Evolutionary conservation across 208 protist species (phyloP).

Genomic region (Trichomonas tenax): DNA sequence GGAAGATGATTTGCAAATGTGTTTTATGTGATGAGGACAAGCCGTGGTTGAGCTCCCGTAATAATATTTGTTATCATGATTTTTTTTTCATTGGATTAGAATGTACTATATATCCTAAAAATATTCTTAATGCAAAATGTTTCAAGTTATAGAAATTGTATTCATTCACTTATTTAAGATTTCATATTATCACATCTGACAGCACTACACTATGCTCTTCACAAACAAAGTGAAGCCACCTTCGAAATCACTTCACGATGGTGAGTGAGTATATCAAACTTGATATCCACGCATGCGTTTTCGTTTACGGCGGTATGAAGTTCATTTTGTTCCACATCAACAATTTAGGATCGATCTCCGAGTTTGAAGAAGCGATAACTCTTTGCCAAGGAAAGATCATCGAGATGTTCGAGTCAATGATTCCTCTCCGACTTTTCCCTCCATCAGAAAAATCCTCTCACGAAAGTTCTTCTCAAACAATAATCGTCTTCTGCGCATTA

Average conservation of each 20-base stretch:
- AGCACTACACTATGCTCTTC: not conserved
- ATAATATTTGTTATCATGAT: no score
- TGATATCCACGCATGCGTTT: not conserved
- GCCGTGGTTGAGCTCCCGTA: no score
- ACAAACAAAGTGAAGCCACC: not conserved
- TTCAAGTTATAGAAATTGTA: no score
- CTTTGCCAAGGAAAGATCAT: not conserved
- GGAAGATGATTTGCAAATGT: no score
- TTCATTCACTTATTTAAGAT: no score
- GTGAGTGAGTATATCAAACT: not conserved
- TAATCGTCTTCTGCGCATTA: not conserved
- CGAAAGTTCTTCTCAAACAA: not conserved
- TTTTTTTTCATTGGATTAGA: no score
- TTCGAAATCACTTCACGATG: not conserved
- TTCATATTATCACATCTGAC: no score
- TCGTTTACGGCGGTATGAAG: not conserved
- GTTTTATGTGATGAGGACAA: no score
- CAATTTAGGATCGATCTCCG: not conserved
- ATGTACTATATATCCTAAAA: no score
- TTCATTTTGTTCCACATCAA: not conserved
- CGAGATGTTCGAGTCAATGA: not conserved
- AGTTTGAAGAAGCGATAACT: not conserved
- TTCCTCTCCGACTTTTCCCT: not conserved
- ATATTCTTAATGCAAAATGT: no score
- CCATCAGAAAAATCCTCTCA: not conserved